Percentiles rank a stretch among this genome's conserved stretches.
Evolutionary conservation across 495 filamentous ascomycete species (phyloP).

Genomic region (Penicilliopsis zonata): DNA sequence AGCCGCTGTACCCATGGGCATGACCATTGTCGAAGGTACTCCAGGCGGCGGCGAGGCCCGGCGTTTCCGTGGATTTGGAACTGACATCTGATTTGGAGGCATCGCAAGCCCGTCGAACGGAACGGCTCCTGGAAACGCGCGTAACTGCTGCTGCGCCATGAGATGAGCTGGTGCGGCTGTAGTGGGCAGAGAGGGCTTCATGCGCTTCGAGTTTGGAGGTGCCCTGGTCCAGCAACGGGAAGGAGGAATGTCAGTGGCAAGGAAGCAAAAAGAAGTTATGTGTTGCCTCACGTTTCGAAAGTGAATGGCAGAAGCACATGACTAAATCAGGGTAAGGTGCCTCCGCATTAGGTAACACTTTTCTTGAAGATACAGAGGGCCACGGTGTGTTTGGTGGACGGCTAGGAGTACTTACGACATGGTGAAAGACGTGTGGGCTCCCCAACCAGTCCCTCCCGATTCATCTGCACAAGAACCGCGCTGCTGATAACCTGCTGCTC

Average conservation of each 20-base stretch:
- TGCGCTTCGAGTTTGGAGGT: constrained; percentile 31
- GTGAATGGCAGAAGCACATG: background rate
- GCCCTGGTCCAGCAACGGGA: constrained; percentile 24
- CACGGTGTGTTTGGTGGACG: background rate
- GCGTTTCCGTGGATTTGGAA: constrained; percentile 33
- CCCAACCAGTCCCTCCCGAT: constrained; percentile 27
- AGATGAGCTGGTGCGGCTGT: constrained; percentile 25
- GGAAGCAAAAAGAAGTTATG: background rate
- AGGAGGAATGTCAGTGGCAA: background rate
- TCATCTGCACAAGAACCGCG: constrained; percentile 31
- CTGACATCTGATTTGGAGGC: constrained; percentile 21
- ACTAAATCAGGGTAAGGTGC: background rate
- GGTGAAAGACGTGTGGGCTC: constrained; percentile 24
- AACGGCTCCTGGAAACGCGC: constrained; percentile 26
- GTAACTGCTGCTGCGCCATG: constrained; percentile 31
- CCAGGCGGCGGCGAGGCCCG: constrained; percentile 22
- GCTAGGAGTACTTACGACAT: constrained; percentile 36
- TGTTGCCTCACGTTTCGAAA: too few species aligned
- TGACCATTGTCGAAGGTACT: constrained; percentile 18
- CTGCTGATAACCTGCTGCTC: constrained; percentile 31
- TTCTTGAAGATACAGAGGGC: background rate
- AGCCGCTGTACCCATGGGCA: constrained; percentile 13
- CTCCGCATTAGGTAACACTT: background rate
- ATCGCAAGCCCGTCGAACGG: constrained; percentile 31
- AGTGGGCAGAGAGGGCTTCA: constrained; percentile 28